phyloP scores from a whole-genome alignment of 345 rosid species.

The Euphorbia peplus region DNA sequence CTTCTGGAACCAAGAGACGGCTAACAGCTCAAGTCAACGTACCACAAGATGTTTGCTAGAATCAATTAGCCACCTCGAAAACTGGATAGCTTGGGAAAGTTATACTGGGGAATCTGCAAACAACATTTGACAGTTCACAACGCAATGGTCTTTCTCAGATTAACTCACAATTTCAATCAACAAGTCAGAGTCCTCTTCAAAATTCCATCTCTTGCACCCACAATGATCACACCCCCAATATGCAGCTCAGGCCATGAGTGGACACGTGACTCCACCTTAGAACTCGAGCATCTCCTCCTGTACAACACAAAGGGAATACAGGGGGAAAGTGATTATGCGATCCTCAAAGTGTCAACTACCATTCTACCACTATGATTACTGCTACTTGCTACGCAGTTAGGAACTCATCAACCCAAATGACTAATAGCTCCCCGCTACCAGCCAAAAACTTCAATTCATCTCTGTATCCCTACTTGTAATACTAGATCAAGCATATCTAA shows the following conservation, averaged over 20 bases:
- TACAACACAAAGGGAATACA: slow-evolving; percentile 69
- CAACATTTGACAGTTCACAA: slow-evolving; percentile 23
- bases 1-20: slow-evolving; percentile 2
- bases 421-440: slow-evolving; percentile 41
- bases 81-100: slow-evolving; percentile 12
- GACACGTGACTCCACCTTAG: slow-evolving; percentile 50
- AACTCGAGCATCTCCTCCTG: slow-evolving; percentile 62
- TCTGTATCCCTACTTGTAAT: slow-evolving; percentile 31
- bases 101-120: slow-evolving; percentile 27
- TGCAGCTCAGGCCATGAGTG: slow-evolving; percentile 49
- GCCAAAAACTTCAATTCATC: slow-evolving; percentile 31
- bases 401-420: slow-evolving; percentile 37
- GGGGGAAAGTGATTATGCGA: slow-evolving; percentile 68
- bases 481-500: slow-evolving; percentile 33
- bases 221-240: slow-evolving; percentile 32
- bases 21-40: slow-evolving; percentile 15
- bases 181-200: slow-evolving; percentile 39
- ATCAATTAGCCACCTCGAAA: slow-evolving; percentile 17
- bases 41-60: slow-evolving; percentile 21
- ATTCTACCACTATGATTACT: slow-evolving; percentile 63
- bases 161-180: slow-evolving; percentile 35
- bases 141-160: slow-evolving; percentile 31
- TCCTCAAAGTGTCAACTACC: slow-evolving; percentile 57
- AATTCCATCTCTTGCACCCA: slow-evolving; percentile 34
- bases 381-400: slow-evolving; percentile 50